Conservation (phyloP, 2,329 filamentous ascomycete species). For the Xenoacremonium recifei region DNA sequence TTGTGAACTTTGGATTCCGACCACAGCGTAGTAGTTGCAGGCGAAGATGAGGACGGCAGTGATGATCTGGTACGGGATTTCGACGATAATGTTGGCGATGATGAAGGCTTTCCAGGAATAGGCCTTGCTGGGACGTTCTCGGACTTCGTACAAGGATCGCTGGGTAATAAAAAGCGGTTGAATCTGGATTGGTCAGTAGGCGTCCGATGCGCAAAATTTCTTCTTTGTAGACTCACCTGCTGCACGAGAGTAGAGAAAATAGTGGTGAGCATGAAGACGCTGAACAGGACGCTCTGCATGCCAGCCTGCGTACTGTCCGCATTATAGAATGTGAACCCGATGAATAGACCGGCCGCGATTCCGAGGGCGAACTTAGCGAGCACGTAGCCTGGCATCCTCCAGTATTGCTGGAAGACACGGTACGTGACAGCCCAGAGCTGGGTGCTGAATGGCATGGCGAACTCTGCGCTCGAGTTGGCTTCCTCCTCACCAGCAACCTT, state of each 20-base stretch:
- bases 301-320: conserved; percentile 58
- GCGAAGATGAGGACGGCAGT: conserved; percentile 62
- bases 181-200: conserved; percentile 43
- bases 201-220: conserved; percentile 36
- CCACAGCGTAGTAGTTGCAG: conserved; percentile 66
- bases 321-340: conserved; percentile 70
- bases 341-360: conserved; percentile 62
- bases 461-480: conserved; percentile 54
- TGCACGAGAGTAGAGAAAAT: conserved; percentile 71
- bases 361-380: conserved; percentile 68
- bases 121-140: conserved; percentile 70
- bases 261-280: conserved; percentile 72
- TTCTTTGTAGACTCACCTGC: conserved; percentile 38
- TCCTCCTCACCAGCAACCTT: conserved; percentile 15
- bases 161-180: conserved; percentile 77
- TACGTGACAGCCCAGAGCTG: conserved; percentile 66
- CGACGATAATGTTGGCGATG: conserved; percentile 68
- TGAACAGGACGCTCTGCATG: conserved; percentile 74
- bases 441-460: conserved; percentile 68
- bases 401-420: conserved; percentile 80
- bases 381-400: conserved; percentile 76
- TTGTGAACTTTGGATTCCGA: conserved; percentile 46
- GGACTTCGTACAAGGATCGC: conserved; percentile 72
- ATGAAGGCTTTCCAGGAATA: conserved; percentile 78
- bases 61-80: conserved; percentile 69